Percentiles rank a stretch among this genome's conserved stretches.
Conservation (phyloP, 768 basidiomycete genomes). For the Russula lepida region DNA sequence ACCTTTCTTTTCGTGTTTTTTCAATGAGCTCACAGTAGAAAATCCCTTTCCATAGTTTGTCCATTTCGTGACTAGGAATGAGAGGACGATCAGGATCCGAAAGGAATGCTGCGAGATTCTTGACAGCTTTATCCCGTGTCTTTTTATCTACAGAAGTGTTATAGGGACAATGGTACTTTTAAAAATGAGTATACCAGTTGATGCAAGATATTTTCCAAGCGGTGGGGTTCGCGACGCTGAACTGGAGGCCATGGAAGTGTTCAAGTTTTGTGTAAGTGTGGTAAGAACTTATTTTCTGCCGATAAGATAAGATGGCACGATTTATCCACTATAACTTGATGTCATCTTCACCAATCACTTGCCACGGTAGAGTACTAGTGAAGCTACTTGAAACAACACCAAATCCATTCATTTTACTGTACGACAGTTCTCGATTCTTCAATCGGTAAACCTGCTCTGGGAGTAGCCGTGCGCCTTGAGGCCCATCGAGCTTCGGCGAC, state of each 20-base stretch:
- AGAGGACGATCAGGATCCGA: slow-evolving; percentile 52
- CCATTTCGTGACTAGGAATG: slow-evolving; percentile 69
- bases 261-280: not conserved
- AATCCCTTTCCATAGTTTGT: slow-evolving; percentile 94
- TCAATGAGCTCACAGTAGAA: slow-evolving; percentile 70
- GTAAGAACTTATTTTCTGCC: not conserved
- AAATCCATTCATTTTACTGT: not conserved
- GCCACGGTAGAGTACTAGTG: slow-evolving; percentile 74
- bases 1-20: not conserved
- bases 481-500: slow-evolving; percentile 30
- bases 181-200: slow-evolving; percentile 47
- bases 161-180: not conserved
- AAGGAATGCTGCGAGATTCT: slow-evolving; percentile 69
- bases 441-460: slow-evolving; percentile 69
- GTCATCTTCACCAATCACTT: slow-evolving; percentile 77
- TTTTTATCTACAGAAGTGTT: slow-evolving; percentile 60
- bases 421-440: slow-evolving; percentile 76
- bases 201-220: slow-evolving; percentile 85
- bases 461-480: slow-evolving; percentile 58
- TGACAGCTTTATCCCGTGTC: slow-evolving; percentile 85
- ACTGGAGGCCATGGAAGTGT: slow-evolving; percentile 28
- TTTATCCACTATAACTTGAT: no score
- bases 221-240: slow-evolving; percentile 42
- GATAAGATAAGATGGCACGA: slow-evolving; percentile 14
- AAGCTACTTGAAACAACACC: not conserved